phyloP scores from a whole-genome alignment of 2,329 filamentous ascomycete species.

The Colletotrichum lini region DNA sequence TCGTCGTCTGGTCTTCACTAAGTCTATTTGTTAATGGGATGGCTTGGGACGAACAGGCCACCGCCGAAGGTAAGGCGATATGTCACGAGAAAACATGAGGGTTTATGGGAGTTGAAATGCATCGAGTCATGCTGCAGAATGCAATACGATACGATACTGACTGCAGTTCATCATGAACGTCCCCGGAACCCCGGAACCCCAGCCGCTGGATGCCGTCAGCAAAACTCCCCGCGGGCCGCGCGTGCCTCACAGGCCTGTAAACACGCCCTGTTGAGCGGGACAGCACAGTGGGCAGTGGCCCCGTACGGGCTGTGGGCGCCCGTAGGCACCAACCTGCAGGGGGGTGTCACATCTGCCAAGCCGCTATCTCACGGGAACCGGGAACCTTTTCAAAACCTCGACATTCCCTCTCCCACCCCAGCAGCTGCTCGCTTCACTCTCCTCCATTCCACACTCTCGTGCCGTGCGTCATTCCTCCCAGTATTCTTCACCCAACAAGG shows the following conservation, averaged over 20 bases:
- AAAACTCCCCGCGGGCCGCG: conserved; percentile 33
- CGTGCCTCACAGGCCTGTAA: conserved; percentile 1
- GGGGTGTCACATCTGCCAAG: conserved; percentile 34
- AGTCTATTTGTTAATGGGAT: neutral
- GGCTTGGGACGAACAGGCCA: conserved; percentile 25
- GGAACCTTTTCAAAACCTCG: conserved; percentile 32
- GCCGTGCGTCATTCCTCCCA: conserved; percentile 18
- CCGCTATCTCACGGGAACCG: conserved; percentile 14
- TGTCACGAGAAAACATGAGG: neutral
- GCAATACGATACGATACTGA: neutral
- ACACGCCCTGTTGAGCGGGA: neutral
- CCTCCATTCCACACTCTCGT: conserved; percentile 6
- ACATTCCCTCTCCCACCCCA: conserved; percentile 22
- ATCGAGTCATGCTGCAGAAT: too few relatives aligned
- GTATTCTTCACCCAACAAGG: neutral
- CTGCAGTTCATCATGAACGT: conserved; percentile 16
- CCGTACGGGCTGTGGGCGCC: conserved; percentile 24
- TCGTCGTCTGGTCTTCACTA: neutral
- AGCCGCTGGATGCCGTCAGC: neutral
- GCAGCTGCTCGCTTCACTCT: neutral
- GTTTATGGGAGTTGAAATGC: neutral
- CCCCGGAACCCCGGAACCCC: conserved; percentile 6
- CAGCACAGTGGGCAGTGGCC: conserved; percentile 17
- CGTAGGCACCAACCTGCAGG: conserved; percentile 34
- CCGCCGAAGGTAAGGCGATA: conserved; percentile 21